Conservation (phyloP, 305 asterid genomes). For the Plantago lanceolata region DNA sequence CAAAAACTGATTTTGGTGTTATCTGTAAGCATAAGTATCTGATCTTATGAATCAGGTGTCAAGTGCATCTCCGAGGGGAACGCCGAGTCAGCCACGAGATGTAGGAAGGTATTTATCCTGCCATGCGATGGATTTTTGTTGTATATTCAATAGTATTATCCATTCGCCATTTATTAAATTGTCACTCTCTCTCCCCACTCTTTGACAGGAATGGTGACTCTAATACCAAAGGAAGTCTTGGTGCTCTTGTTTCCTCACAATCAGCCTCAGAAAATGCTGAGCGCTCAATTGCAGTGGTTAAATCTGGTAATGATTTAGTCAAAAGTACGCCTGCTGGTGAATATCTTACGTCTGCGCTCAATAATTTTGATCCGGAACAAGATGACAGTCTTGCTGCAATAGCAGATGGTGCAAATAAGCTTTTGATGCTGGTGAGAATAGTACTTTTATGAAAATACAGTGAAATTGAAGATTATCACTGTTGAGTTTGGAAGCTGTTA, state of each 20-base stretch:
- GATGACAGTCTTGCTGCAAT: constrained; percentile 94
- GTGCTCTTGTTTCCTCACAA: constrained; percentile 50
- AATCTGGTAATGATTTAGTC: constrained; percentile 59
- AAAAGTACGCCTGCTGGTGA: constrained; percentile 98
- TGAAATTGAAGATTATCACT: constrained; percentile 14
- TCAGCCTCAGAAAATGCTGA: constrained; percentile 54
- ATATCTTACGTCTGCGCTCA: constrained; percentile 91
- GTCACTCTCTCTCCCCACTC: constrained; percentile 12
- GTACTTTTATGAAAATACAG: constrained; percentile 20
- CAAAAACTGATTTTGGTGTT: constrained; percentile 20
- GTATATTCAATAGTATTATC: constrained; percentile 3
- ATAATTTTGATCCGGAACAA: constrained; percentile 95
- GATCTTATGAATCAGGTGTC: constrained; percentile 50
- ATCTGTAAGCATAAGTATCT: constrained; percentile 20
- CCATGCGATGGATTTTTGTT: constrained; percentile 15
- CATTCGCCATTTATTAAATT: constrained; percentile 17
- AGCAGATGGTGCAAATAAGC: constrained; percentile 99
- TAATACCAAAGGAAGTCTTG: constrained; percentile 50
- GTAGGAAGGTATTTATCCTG: constrained; percentile 52
- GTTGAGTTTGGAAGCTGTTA: constrained; percentile 19
- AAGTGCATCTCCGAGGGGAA: constrained; percentile 61
- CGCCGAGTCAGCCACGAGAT: constrained; percentile 52
- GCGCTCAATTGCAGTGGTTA: constrained; percentile 72
- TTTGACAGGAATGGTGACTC: constrained; percentile 49
- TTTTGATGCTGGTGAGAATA: constrained; percentile 83